A percentile compares a stretch with the other conserved stretches of the same genome.
These are phyloP conservation scores for Arthrobotrys entomopaga DNA, from an alignment of 2,329 filamentous ascomycete genomes.

Conservation along the genomic window DNA sequence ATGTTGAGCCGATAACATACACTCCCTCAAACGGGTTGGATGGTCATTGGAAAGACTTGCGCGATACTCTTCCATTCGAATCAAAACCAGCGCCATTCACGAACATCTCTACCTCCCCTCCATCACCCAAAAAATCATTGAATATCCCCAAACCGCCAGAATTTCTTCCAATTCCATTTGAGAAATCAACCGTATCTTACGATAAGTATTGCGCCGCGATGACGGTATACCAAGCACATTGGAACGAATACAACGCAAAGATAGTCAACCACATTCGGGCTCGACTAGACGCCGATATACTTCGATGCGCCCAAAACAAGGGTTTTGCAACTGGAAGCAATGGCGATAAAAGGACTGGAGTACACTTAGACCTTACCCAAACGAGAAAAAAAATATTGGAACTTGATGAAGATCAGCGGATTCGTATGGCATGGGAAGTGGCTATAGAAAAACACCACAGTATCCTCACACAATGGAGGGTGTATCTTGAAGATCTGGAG, in stretches of 20 bases:
- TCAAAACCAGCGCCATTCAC: constrained; percentile 30
- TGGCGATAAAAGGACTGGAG: constrained; percentile 16
- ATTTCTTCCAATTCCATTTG: constrained; percentile 3
- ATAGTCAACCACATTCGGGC: constrained; percentile 45
- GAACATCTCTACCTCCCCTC: constrained; percentile 17
- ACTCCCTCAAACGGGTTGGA: constrained; percentile 29
- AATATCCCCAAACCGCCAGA: constrained; percentile 27
- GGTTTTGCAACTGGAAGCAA: constrained; percentile 46
- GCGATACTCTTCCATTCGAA: constrained; percentile 41
- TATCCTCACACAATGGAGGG: constrained; percentile 28
- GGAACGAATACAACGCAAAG: constrained; percentile 52
- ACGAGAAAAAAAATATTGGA: constrained; percentile 30
- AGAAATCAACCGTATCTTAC: constrained; percentile 22
- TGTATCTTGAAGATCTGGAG: constrained; percentile 27
- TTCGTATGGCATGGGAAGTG: constrained; percentile 28
- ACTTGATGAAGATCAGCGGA: constrained; percentile 39
- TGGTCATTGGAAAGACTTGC: constrained; percentile 31
- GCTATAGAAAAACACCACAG: constrained; percentile 15
- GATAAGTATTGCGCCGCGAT: constrained; percentile 39
- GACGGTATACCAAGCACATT: constrained; percentile 50
- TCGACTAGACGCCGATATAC: constrained; percentile 38
- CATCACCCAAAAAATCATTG: background rate
- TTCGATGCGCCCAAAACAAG: constrained; percentile 46
- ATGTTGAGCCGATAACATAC: constrained; percentile 42
- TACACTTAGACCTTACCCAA: constrained; percentile 32